phyloP scores from a whole-genome alignment of 2,329 filamentous ascomycete species.

The Botrytis paeoniae region DNA sequence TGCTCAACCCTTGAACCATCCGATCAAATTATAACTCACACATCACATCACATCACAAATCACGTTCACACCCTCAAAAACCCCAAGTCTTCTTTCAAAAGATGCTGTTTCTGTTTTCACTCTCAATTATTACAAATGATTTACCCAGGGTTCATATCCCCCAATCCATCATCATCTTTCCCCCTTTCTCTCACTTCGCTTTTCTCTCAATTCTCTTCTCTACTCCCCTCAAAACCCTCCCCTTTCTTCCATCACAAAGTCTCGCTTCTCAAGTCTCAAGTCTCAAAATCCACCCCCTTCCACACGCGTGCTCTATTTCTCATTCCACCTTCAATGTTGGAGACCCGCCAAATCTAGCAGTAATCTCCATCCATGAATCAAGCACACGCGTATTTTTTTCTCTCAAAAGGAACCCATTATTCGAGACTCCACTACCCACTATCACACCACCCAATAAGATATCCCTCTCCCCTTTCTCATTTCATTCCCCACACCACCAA shows the following conservation, averaged over 20 bases:
- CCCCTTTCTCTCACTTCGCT: background rate
- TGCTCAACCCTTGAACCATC: no score
- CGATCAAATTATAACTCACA: background rate
- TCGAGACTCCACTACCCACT: background rate
- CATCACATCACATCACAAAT: background rate
- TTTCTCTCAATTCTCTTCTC: background rate
- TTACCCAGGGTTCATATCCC: constrained; percentile 15
- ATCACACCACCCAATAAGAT: constrained; percentile 1
- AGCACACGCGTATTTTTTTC: background rate
- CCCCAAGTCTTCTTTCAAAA: background rate
- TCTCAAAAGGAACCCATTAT: background rate
- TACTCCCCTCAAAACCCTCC: background rate
- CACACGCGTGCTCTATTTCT: background rate
- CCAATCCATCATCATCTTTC: background rate
- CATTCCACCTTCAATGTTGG: background rate
- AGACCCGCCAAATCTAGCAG: background rate
- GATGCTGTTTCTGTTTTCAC: constrained; percentile 10
- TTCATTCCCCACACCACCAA: background rate
- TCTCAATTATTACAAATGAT: constrained; percentile 17
- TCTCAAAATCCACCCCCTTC: background rate
- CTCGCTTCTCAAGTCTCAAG: background rate
- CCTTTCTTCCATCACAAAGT: background rate
- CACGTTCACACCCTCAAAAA: background rate
- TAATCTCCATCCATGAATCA: background rate
- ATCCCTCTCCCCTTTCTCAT: background rate